Percentiles rank a stretch among this genome's conserved stretches.
Conservation (phyloP, 352 stramenopile species). For the Pythium aquatile region DNA sequence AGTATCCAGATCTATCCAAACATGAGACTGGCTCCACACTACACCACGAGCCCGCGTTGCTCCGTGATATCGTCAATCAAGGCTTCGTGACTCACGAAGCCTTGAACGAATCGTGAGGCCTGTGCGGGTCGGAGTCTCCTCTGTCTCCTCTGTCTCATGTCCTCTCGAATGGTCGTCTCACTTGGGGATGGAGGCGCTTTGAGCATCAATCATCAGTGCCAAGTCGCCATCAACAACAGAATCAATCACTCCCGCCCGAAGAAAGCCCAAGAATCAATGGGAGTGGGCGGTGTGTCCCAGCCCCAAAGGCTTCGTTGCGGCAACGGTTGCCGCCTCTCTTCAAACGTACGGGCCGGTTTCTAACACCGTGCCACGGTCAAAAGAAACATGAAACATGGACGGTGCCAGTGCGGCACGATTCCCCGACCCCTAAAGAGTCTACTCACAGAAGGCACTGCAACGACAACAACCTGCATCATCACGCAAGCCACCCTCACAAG, state of each 20-base stretch:
- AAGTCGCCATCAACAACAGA: neutral
- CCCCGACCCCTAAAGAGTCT: conserved; percentile 23
- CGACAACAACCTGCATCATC: conserved; percentile 23
- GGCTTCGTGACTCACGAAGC: no score
- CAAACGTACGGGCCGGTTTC: conserved; percentile 16
- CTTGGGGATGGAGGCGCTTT: neutral
- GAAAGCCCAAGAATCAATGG: neutral
- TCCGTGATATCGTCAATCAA: no score
- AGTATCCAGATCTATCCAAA: no score
- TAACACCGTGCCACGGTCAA: conserved; percentile 24
- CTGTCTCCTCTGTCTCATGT: neutral
- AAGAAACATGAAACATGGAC: conserved; percentile 18
- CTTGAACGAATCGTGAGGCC: no score
- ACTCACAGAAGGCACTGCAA: conserved; percentile 26
- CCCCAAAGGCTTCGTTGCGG: neutral
- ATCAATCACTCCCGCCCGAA: neutral
- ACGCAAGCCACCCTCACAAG: conserved; percentile 12
- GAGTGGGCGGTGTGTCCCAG: neutral
- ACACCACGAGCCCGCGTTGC: neutral
- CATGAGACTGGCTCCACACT: neutral
- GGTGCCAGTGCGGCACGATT: conserved; percentile 10
- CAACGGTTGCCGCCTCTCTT: neutral
- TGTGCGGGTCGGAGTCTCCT: neutral
- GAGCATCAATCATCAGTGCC: neutral
- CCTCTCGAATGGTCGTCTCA: neutral